Evolutionary conservation across 148 eudicot genomes (phyloP).

Genomic region (Pharnaceum exiguum): DNA sequence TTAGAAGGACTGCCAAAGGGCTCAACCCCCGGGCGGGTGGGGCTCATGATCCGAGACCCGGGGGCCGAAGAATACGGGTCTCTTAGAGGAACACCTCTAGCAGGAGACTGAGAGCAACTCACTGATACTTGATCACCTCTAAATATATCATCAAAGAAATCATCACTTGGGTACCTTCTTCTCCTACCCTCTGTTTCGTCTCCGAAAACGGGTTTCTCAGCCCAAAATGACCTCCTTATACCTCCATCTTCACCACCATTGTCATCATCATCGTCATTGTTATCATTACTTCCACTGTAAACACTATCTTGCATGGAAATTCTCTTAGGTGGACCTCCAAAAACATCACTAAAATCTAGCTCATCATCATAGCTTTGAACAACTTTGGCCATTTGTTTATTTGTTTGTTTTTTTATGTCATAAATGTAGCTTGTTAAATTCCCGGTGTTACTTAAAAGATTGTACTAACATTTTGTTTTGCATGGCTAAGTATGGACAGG

Average conservation of each 20-base stretch:
- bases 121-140: constrained; percentile 51
- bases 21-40: constrained; percentile 35
- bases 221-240: constrained; percentile 16
- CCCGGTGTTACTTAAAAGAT: too few species aligned
- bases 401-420: too few species aligned
- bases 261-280: constrained; percentile 12
- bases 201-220: constrained; percentile 77
- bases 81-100: constrained; percentile 24
- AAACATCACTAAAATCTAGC: constrained; percentile 78
- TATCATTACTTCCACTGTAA: background rate
- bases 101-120: constrained; percentile 48
- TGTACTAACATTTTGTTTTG: too few species aligned
- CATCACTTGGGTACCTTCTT: constrained; percentile 44
- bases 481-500: too few species aligned
- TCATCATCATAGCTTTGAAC: too few species aligned
- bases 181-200: constrained; percentile 30
- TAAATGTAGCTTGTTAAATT: too few species aligned
- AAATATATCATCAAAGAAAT: constrained; percentile 83
- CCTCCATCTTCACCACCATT: constrained; percentile 11
- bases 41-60: constrained; percentile 59
- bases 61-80: constrained; percentile 44
- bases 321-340: constrained; percentile 90
- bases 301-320: constrained; percentile 46
- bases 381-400: too few species aligned
- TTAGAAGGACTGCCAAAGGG: constrained; percentile 44